These are phyloP conservation scores for Nepenthes alata DNA, from an alignment of 179 eudicot species.

Conservation along the genomic window DNA sequence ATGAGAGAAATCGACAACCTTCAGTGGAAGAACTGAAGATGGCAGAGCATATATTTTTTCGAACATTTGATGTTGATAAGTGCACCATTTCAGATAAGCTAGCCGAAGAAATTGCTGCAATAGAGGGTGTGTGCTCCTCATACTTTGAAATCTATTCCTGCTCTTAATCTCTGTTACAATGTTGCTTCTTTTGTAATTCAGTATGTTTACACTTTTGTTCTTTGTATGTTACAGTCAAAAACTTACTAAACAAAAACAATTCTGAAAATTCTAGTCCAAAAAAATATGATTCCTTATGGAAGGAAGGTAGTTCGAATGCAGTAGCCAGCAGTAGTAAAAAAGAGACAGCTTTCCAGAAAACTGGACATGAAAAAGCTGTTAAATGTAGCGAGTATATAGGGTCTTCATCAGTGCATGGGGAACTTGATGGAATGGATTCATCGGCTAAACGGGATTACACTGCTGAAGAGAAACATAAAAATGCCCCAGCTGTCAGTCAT, in stretches of 20 bases:
- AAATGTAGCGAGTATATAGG: conserved; percentile 3
- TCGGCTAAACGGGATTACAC: neutral
- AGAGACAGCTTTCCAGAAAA: conserved; percentile 5
- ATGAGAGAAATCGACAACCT: conserved; percentile 59
- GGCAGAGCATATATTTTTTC: conserved; percentile 60
- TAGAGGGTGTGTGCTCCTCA: conserved; percentile 29
- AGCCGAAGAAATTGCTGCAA: conserved; percentile 30
- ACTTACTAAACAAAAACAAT: conserved; percentile 39
- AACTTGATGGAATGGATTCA: conserved; percentile 4
- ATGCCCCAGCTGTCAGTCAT: conserved; percentile 9
- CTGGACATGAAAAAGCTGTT: conserved; percentile 10
- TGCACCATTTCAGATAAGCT: conserved; percentile 39
- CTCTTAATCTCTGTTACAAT: conserved; percentile 11
- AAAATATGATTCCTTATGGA: conserved; percentile 8
- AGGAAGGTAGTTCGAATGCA: conserved; percentile 13
- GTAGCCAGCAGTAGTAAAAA: conserved; percentile 12
- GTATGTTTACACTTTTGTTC: conserved; percentile 10
- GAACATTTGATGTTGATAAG: conserved; percentile 59
- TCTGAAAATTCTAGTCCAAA: conserved; percentile 11
- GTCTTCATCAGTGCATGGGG: conserved; percentile 6
- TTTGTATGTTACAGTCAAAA: conserved; percentile 42
- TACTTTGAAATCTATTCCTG: conserved; percentile 7
- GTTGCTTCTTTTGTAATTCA: neutral
- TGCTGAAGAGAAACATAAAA: conserved; percentile 3
- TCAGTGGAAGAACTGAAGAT: conserved; percentile 37